Percentiles rank a stretch among this genome's conserved stretches.
phyloP scores from a whole-genome alignment of 163 green algal species.

The Chlamydomonas reinhardtii region DNA sequence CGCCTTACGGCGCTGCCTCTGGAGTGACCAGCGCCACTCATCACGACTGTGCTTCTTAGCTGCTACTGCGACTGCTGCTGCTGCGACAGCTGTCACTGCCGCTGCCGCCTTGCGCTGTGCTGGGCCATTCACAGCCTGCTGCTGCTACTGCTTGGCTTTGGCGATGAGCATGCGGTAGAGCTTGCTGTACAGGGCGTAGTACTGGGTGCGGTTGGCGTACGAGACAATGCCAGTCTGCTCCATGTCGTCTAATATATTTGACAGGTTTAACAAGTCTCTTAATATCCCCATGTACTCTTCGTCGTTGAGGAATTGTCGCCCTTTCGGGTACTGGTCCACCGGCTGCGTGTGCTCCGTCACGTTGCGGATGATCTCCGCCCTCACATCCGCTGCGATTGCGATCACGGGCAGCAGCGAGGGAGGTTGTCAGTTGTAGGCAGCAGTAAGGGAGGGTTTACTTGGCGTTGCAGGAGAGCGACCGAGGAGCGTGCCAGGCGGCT shows the following conservation, averaged over 20 bases:
- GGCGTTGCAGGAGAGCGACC: too few relatives aligned
- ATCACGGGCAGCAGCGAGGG: neutral
- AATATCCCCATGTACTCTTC: slow-evolving; percentile 72
- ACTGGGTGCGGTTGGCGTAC: slow-evolving; percentile 64
- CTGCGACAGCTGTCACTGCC: too few relatives aligned
- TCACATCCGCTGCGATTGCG: slow-evolving; percentile 53
- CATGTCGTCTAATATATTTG: slow-evolving; percentile 74
- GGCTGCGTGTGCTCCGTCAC: slow-evolving; percentile 64
- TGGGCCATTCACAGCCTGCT: too few relatives aligned
- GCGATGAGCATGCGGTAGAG: slow-evolving; percentile 64
- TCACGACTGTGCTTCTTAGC: too few relatives aligned
- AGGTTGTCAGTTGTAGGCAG: too few relatives aligned
- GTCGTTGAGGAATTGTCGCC: slow-evolving; percentile 57
- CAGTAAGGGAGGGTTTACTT: too few relatives aligned
- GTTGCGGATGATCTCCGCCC: slow-evolving; percentile 64
- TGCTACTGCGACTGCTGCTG: too few relatives aligned
- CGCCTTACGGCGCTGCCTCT: too few relatives aligned
- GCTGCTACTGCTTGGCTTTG: slow-evolving; percentile 38
- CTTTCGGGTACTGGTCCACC: slow-evolving; percentile 68
- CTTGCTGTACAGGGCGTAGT: slow-evolving; percentile 63
- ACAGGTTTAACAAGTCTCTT: slow-evolving; percentile 73
- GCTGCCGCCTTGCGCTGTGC: too few relatives aligned
- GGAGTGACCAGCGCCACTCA: too few relatives aligned
- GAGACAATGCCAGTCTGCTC: slow-evolving; percentile 70
- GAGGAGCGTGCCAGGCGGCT: too few relatives aligned